Evolutionary conservation across 2,329 filamentous ascomycete genomes (phyloP).

Genomic region (Septoria petroselini): DNA sequence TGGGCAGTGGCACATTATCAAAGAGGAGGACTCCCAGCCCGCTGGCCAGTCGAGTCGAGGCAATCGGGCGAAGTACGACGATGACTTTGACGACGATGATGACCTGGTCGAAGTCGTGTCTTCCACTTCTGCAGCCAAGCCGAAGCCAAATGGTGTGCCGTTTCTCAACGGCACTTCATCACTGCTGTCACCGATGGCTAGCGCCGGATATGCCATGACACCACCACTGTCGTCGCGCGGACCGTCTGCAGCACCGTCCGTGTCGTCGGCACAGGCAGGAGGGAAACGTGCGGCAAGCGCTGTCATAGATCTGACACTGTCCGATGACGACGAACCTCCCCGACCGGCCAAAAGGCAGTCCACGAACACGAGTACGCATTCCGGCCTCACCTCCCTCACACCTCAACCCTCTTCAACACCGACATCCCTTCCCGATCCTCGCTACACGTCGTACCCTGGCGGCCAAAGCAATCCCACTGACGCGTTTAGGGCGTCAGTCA

Average conservation of each 20-base stretch:
- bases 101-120: conserved; percentile 48
- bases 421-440: conserved; percentile 28
- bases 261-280: conserved; percentile 36
- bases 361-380: conserved; percentile 30
- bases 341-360: conserved; percentile 36
- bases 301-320: conserved; percentile 50
- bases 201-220: conserved; percentile 42
- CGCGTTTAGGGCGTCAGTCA: conserved; percentile 28
- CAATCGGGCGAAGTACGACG: conserved; percentile 36
- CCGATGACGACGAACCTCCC: conserved; percentile 43
- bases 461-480: conserved; percentile 24
- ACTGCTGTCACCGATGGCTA: conserved; percentile 20
- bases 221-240: conserved; percentile 49
- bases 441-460: conserved; percentile 19
- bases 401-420: conserved; percentile 27
- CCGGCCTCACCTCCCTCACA: conserved; percentile 18
- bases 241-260: conserved; percentile 36
- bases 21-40: conserved; percentile 41
- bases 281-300: conserved; percentile 46
- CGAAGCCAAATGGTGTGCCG: conserved; percentile 33
- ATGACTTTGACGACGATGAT: conserved; percentile 43
- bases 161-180: conserved; percentile 23
- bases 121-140: conserved; percentile 22
- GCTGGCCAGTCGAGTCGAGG: conserved; percentile 39
- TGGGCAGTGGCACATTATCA: conserved; percentile 66